Evolutionary conservation across 1,284 basidiomycete genomes (phyloP).

Genomic region (Ceratobasidium sp.): DNA sequence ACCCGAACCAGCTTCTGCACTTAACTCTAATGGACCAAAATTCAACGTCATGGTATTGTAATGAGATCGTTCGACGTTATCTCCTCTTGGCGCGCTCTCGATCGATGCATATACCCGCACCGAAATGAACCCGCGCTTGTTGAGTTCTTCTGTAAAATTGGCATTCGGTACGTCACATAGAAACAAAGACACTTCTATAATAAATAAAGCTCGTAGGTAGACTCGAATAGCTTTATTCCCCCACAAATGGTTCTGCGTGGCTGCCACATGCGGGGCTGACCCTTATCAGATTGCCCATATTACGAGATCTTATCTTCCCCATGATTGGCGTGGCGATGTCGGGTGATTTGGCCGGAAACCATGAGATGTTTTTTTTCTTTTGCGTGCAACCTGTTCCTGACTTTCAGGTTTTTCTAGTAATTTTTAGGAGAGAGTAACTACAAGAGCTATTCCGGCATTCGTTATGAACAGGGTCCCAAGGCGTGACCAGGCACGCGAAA

Average conservation of each 20-base stretch:
- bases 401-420: not conserved
- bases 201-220: too few relatives aligned
- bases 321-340: slow-evolving; percentile 16
- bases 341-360: not conserved
- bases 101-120: not conserved
- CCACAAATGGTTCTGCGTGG: too few relatives aligned
- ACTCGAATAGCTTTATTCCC: too few relatives aligned
- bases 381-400: not conserved
- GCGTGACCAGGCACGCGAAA: slow-evolving; percentile 14
- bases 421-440: not conserved
- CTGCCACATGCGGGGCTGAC: not conserved
- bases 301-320: slow-evolving; percentile 12
- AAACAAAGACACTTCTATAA: too few relatives aligned
- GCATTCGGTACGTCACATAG: too few relatives aligned
- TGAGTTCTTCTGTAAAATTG: too few relatives aligned
- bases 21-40: not conserved
- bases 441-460: not conserved
- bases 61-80: too few relatives aligned
- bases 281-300: slow-evolving; percentile 21
- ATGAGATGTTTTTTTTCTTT: not conserved
- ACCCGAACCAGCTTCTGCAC: not conserved
- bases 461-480: not conserved
- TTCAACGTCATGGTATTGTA: not conserved
- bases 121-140: too few relatives aligned
- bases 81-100: not conserved